Evolutionary conservation across 768 basidiomycete genomes (phyloP).

Genomic region (Chalciporus piperatus): DNA sequence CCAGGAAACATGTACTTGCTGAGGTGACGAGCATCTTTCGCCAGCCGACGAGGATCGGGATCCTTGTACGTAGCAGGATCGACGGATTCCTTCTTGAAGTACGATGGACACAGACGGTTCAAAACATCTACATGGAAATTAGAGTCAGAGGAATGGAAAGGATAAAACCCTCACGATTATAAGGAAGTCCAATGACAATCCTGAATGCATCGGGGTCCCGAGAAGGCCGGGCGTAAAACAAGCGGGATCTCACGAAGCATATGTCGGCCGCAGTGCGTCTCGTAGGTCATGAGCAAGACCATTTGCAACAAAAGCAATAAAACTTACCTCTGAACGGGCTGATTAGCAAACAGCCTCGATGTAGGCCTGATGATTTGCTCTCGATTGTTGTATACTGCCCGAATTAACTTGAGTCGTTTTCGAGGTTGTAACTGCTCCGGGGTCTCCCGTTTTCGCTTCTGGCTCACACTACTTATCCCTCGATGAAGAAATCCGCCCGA

Average conservation of each 20-base stretch:
- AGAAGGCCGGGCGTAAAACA: constrained; percentile 69
- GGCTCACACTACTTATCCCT: constrained; percentile 5
- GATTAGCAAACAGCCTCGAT: constrained; percentile 5
- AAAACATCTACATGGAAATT: constrained; percentile 52
- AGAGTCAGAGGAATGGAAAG: not conserved
- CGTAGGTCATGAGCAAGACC: constrained; percentile 6
- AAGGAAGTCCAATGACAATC: constrained; percentile 64
- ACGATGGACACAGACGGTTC: constrained; percentile 52
- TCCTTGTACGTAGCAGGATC: constrained; percentile 35
- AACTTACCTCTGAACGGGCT: constrained; percentile 21
- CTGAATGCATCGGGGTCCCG: constrained; percentile 46
- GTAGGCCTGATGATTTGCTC: constrained; percentile 5
- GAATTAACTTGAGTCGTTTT: constrained; percentile 27
- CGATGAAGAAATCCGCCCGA: constrained; percentile 10
- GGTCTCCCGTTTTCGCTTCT: constrained; percentile 22
- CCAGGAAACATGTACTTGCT: constrained; percentile 85
- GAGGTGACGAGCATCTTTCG: constrained; percentile 55
- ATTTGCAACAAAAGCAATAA: not conserved
- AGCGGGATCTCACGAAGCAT: constrained; percentile 47
- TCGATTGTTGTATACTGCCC: not conserved
- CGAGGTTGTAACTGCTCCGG: constrained; percentile 17
- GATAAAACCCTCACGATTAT: constrained; percentile 49
- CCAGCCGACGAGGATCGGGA: constrained; percentile 46
- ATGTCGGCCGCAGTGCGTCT: constrained; percentile 52
- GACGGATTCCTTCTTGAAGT: constrained; percentile 30